A percentile compares a stretch with the other conserved stretches of the same genome.
These are phyloP conservation scores for Fusarium paranaense DNA, from an alignment of 2,329 filamentous ascomycete species.

Conservation along the genomic window DNA sequence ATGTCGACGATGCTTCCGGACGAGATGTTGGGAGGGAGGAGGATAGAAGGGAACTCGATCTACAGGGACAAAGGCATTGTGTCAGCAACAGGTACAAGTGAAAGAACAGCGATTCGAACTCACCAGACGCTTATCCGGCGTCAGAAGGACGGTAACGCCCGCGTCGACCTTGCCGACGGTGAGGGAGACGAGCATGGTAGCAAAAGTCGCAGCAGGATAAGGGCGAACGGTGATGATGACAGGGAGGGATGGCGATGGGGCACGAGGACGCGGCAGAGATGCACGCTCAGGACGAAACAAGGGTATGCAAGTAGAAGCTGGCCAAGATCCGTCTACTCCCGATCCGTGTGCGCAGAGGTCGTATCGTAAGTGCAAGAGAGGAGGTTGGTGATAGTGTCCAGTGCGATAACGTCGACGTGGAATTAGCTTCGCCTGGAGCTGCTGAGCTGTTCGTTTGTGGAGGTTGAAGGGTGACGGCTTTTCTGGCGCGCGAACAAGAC, in stretches of 20 bases:
- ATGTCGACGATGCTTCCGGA: constrained; percentile 99
- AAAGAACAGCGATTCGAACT: constrained; percentile 46
- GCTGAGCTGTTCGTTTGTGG: not conserved
- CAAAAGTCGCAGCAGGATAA: constrained; percentile 27
- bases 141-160: constrained; percentile 95
- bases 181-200: constrained; percentile 91
- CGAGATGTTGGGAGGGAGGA: constrained; percentile 93
- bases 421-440: constrained; percentile 6
- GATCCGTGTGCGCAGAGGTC: not conserved
- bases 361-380: constrained; percentile 6
- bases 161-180: constrained; percentile 99
- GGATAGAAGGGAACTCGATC: constrained; percentile 99
- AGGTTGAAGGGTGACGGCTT: not conserved
- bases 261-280: constrained; percentile 8
- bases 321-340: not conserved
- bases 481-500: constrained; percentile 1
- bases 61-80: constrained; percentile 52
- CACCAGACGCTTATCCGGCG: constrained; percentile 96
- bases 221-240: constrained; percentile 1
- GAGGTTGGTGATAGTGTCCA: constrained; percentile 7
- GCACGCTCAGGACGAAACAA: constrained; percentile 1
- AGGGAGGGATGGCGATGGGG: constrained; percentile 1
- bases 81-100: constrained; percentile 33
- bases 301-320: constrained; percentile 2
- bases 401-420: constrained; percentile 31